Evolutionary conservation across 805 yeast species (phyloP).

Genomic region (Schwanniomyces occidentalis): DNA sequence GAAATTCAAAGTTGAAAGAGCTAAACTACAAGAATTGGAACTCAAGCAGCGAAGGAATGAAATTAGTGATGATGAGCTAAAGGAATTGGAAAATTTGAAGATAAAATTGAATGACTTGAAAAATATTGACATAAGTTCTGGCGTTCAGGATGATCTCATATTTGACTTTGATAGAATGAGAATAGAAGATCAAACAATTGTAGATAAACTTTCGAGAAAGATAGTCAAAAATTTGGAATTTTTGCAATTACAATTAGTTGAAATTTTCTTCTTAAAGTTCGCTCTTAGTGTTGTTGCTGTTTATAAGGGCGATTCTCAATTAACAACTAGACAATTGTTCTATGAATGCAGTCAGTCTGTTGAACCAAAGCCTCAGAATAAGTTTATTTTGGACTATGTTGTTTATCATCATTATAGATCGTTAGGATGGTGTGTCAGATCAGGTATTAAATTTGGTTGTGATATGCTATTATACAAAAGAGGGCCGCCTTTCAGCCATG

Average conservation of each 20-base stretch:
- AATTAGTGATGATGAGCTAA: slow-evolving; percentile 22
- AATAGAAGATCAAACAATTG: slow-evolving; percentile 15
- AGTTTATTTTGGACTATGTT: slow-evolving; percentile 57
- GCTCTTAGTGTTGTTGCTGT: slow-evolving; percentile 53
- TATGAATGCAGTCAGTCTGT: slow-evolving; percentile 16
- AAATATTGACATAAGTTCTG: slow-evolving; percentile 6
- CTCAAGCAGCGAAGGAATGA: slow-evolving; percentile 34
- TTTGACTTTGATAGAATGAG: slow-evolving; percentile 6
- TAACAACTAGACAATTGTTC: slow-evolving; percentile 24
- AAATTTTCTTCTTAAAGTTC: slow-evolving; percentile 66
- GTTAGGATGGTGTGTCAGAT: slow-evolving; percentile 90
- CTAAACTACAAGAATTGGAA: slow-evolving; percentile 51
- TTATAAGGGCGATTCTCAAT: slow-evolving; percentile 8
- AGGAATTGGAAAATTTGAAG: slow-evolving; percentile 17
- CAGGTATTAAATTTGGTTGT: slow-evolving; percentile 92
- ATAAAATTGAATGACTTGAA: slow-evolving; percentile 18
- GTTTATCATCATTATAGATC: slow-evolving; percentile 87
- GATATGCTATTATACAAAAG: slow-evolving; percentile 78
- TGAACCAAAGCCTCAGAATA: slow-evolving; percentile 21
- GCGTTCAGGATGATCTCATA: not conserved
- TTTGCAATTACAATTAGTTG: slow-evolving; percentile 74
- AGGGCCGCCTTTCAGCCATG: slow-evolving; percentile 96
- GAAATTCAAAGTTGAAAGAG: slow-evolving; percentile 69
- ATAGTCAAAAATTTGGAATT: slow-evolving; percentile 35
- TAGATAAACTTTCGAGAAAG: slow-evolving; percentile 17